Percentiles rank a stretch among this genome's conserved stretches.
Evolutionary conservation across 306 rosid species (phyloP).

Genomic region (Fragaria vesca): DNA sequence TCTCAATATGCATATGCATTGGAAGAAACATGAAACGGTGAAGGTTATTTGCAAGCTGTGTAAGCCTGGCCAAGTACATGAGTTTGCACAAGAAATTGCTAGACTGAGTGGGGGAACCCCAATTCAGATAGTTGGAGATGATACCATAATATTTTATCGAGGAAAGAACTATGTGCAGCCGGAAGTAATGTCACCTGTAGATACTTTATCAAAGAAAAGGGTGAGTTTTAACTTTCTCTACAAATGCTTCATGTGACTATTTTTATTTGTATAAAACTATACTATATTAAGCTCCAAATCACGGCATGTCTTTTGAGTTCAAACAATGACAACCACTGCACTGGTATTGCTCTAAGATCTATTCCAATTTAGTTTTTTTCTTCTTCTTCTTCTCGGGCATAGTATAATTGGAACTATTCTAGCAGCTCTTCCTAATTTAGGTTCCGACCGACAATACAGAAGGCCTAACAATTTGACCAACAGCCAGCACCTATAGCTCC

Average conservation of each 20-base stretch:
- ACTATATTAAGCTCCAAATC: not conserved
- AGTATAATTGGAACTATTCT: not conserved
- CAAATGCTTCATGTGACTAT: slow-evolving; percentile 5
- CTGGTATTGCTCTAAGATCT: not conserved
- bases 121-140: slow-evolving; percentile 74
- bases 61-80: slow-evolving; percentile 83
- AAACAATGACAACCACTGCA: not conserved
- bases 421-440: not conserved
- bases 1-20: slow-evolving; percentile 97
- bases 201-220: slow-evolving; percentile 87
- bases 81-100: slow-evolving; percentile 81
- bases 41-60: slow-evolving; percentile 82
- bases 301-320: slow-evolving; percentile 9
- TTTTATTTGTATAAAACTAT: not conserved
- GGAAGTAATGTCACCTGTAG: slow-evolving; percentile 78
- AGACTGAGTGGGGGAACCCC: slow-evolving; percentile 91
- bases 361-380: not conserved
- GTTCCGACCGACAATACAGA: not conserved
- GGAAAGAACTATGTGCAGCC: slow-evolving; percentile 86
- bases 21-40: slow-evolving; percentile 97
- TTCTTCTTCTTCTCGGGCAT: not conserved
- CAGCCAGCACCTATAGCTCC: not conserved
- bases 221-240: slow-evolving; percentile 39
- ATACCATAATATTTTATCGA: slow-evolving; percentile 78
- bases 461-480: not conserved